Conservation (phyloP, 2,329 filamentous ascomycete genomes). For the Lasiodiplodia sp. region DNA sequence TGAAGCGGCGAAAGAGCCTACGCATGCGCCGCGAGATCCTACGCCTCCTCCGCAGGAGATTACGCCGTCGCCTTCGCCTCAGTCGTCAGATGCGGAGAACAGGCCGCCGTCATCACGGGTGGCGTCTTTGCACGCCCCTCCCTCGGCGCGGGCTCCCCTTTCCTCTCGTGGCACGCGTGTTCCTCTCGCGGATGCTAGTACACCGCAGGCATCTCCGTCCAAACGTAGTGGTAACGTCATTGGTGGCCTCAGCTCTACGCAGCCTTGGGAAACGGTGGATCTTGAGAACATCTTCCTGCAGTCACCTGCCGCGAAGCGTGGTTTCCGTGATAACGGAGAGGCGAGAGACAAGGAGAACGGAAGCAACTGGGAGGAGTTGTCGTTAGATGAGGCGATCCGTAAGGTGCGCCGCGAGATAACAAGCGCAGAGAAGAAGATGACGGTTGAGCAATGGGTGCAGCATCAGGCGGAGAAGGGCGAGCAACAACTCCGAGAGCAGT, state of each 20-base stretch:
- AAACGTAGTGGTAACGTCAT: slow-evolving; percentile 56
- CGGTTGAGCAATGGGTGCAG: slow-evolving; percentile 89
- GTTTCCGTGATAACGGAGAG: slow-evolving; percentile 8
- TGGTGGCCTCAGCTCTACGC: slow-evolving; percentile 57
- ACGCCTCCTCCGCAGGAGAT: slow-evolving; percentile 25
- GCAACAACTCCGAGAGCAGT: slow-evolving; percentile 77
- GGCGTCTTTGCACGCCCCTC: slow-evolving; percentile 43
- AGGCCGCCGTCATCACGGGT: slow-evolving; percentile 73
- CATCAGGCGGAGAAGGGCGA: slow-evolving; percentile 83
- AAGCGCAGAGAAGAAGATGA: slow-evolving; percentile 85
- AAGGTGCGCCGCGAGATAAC: slow-evolving; percentile 67
- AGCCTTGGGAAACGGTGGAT: slow-evolving; percentile 76
- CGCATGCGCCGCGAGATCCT: slow-evolving; percentile 14
- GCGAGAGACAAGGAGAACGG: slow-evolving; percentile 38
- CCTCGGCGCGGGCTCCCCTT: slow-evolving; percentile 26
- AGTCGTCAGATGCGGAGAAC: slow-evolving; percentile 83
- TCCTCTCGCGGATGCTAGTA: slow-evolving; percentile 52
- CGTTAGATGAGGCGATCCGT: slow-evolving; percentile 53
- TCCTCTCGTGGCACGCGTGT: slow-evolving; percentile 20
- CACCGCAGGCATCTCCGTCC: slow-evolving; percentile 46
- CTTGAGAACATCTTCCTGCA: slow-evolving; percentile 72
- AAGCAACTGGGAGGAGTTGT: slow-evolving; percentile 30
- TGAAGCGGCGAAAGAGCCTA: background rate
- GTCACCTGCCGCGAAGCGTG: slow-evolving; percentile 46
- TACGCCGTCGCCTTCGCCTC: slow-evolving; percentile 72